Evolutionary conservation across 108 stramenopile species (phyloP), one percentile per base, ranked within the genome.

Genomic region (Hondaea fermentalgiana): DNA sequence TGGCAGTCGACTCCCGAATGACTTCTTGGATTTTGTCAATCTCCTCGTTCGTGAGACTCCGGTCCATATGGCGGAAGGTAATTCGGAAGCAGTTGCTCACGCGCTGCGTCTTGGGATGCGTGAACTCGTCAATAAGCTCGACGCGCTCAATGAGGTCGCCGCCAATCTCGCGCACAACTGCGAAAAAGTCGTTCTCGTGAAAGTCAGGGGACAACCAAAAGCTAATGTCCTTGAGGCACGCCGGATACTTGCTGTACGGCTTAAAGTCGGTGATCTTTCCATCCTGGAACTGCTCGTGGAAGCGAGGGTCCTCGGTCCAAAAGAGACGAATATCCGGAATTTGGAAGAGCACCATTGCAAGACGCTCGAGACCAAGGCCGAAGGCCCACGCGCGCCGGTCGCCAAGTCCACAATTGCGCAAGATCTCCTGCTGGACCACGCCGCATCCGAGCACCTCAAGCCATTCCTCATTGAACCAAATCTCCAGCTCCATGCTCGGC

Each of bases 401-500:
- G 19, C 89, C 89, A 8, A 94, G 95, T 58, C 95, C 94, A 88
- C 88, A 49, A 95, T 95, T 93, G 88, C 92, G 88, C 88, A 98
- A 72, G 5, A 98, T 96, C 5, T 95, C 92, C 25, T 94, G 92
- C 72, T 98, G 96, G 8, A 98, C 92, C 89, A 98, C 96, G 8
- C 98, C 98, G 60, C 97, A 97, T 45, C 98, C 98, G 64, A 98
- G 92, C 3, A 98, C 97, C 92, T 98, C 98, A 64, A 98, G 88
- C 98, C 98, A 98, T 88, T 96, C 93, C 3, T 95, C 98, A 42
- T 97, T 90, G 91, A 95, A 97, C 60, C 93, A 93, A 19, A 98
- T 95, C 87, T 98, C 98, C 53, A 98, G 94, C 93, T 98, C 98
- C 87, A 95, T 94, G 72, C 96, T 96, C 10, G 97, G 97, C 44